Base-by-base conservation (phyloP, 2,329 filamentous ascomycete species). In the Mollisiaceae sp. region DNA sequence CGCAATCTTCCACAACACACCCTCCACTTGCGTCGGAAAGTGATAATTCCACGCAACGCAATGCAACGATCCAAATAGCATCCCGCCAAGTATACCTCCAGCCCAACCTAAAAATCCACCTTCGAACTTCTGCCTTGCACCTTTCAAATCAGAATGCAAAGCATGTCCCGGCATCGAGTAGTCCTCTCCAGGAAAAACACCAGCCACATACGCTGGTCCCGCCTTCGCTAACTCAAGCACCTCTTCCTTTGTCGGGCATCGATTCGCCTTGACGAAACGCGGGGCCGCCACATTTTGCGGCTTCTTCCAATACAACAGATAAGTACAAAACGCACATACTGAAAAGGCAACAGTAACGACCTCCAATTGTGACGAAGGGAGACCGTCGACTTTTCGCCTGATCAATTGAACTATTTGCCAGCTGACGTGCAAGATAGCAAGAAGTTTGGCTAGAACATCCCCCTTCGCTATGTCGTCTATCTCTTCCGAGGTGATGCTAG, bases 11-110 rank as follows among this genome's bases (percentile, higher is more conserved):
- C 62, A 67, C 12, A 67, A 38, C 18, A 59, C n/a, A 4, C 41
- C 36, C 54, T 67, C 65, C 11, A 56, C 43, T 15, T 12, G 8
- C 20, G 65, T 67, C 8, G 62, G 62, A 55, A 67, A 67, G 43
- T 50, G 39, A 38, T 64, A 67, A 50, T 64, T 56, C 65, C 62
- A 67, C 35, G 56, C 62, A 39, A 36, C 52, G 20, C 60, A 62
- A 36, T 62, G 60, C 35, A 58, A 20, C 15, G 22, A 36, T 6
- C 60, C 60, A 57, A 62, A 57, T 14, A 62, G n/a, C 20, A 47
- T 27, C 2, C 32, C 59, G 8, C 59, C 45, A 22, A 41, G 11
- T 5, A 55, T 41, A 41, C n/a, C 59, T 36, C 59, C 47, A 18
- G 38, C 12, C 59, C 59, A 62, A 12, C 43, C 45, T 5, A 35